These are phyloP conservation scores for Jatropha podagrica DNA, from an alignment of 441 rosid genomes.

Conservation along the genomic window DNA sequence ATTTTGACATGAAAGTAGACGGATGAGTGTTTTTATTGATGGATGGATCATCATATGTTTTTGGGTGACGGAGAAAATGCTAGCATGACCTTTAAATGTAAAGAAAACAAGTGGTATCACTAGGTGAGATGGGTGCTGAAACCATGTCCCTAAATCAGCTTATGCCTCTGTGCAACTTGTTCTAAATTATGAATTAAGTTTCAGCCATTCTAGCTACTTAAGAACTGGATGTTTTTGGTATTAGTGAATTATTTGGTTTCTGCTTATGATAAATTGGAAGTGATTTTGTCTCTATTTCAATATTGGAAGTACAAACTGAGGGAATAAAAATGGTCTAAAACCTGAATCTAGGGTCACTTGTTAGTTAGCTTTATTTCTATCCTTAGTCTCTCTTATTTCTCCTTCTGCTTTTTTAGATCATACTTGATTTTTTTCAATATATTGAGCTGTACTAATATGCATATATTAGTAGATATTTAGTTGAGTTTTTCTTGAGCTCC, in stretches of 20 bases:
- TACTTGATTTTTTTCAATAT: not conserved
- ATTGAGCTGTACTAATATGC: not conserved
- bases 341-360: not conserved
- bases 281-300: not conserved
- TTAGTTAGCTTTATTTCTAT: too few relatives aligned
- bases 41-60: not conserved
- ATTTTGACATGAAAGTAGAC: not conserved
- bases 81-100: not conserved
- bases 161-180: not conserved
- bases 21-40: not conserved
- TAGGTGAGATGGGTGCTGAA: not conserved
- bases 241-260: not conserved
- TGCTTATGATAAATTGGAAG: not conserved
- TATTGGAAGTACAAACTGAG: not conserved
- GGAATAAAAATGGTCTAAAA: not conserved
- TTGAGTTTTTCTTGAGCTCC: slow-evolving; percentile 15
- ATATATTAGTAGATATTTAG: not conserved
- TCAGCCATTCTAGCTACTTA: not conserved
- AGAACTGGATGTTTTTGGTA: not conserved
- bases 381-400: slow-evolving; percentile 9
- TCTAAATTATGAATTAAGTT: not conserved
- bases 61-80: not conserved
- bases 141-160: not conserved
- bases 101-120: not conserved
- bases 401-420: not conserved